Evolutionary conservation across 2,329 filamentous ascomycete species (phyloP).

Genomic region (Claviceps humidiphila): DNA sequence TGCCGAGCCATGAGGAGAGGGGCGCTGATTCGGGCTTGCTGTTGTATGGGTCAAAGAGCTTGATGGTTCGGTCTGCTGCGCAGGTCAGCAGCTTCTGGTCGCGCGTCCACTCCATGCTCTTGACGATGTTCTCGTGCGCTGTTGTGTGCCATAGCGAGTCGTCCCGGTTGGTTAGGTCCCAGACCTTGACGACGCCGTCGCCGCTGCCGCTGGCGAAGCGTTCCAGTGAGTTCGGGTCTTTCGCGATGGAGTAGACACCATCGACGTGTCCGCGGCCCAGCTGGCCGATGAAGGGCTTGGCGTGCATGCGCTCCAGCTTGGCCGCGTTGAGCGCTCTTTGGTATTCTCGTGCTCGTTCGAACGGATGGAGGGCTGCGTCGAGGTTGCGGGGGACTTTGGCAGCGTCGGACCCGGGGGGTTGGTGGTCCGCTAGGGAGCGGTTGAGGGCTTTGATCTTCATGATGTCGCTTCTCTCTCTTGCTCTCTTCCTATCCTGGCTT

Average conservation of each 20-base stretch:
- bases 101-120: slow-evolving; percentile 78
- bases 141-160: slow-evolving; percentile 60
- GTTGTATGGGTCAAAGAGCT: slow-evolving; percentile 83
- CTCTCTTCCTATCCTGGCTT: neutral
- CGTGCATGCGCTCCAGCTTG: slow-evolving; percentile 88
- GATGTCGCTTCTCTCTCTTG: neutral
- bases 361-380: slow-evolving; percentile 77
- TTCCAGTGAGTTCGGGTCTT: slow-evolving; percentile 62
- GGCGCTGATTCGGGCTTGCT: slow-evolving; percentile 56
- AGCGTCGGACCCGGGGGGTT: slow-evolving; percentile 53
- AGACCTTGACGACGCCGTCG: slow-evolving; percentile 88
- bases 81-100: slow-evolving; percentile 79
- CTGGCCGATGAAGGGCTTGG: slow-evolving; percentile 61
- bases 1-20: slow-evolving; percentile 71
- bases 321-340: slow-evolving; percentile 55
- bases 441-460: slow-evolving; percentile 55
- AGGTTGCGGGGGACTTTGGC: slow-evolving; percentile 56
- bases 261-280: slow-evolving; percentile 87
- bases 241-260: slow-evolving; percentile 65
- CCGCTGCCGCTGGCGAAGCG: slow-evolving; percentile 73
- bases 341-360: slow-evolving; percentile 74
- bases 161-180: slow-evolving; percentile 60
- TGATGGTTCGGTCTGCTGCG: slow-evolving; percentile 73
- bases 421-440: slow-evolving; percentile 49
- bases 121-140: slow-evolving; percentile 89